A percentile compares a stretch with the other conserved stretches of the same genome.
Evolutionary conservation across 1,139 yeast genomes (phyloP).

Genomic region (Hemisphaericaspora xylofermentans): DNA sequence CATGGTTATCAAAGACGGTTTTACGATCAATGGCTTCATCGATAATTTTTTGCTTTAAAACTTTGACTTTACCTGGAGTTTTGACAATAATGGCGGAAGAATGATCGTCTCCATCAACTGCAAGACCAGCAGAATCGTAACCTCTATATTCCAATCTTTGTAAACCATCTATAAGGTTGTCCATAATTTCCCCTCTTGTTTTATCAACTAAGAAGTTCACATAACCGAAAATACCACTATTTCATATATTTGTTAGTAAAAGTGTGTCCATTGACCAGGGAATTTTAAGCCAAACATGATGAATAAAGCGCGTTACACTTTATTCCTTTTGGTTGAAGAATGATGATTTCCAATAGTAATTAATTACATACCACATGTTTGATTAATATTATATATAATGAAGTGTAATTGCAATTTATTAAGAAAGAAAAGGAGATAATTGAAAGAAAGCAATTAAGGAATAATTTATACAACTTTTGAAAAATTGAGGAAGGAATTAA

Average conservation of each 20-base stretch:
- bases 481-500: too few species aligned
- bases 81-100: constrained; percentile 57
- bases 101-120: constrained; percentile 83
- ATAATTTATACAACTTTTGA: too few species aligned
- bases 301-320: too few species aligned
- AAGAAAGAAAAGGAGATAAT: not conserved
- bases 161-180: constrained; percentile 86
- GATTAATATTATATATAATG: not conserved
- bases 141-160: constrained; percentile 97
- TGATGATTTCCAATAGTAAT: too few species aligned
- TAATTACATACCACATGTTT: constrained; percentile 3
- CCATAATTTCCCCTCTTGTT: constrained; percentile 88
- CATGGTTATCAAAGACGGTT: constrained; percentile 76
- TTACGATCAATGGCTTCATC: constrained; percentile 54
- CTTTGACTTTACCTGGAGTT: constrained; percentile 89
- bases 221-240: constrained; percentile 97
- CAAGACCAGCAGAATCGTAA: constrained; percentile 95
- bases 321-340: too few species aligned
- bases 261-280: not conserved
- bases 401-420: not conserved
- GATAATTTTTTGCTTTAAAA: constrained; percentile 68
- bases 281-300: too few species aligned
- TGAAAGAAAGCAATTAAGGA: not conserved
- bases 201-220: constrained; percentile 92
- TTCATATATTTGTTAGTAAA: constrained; percentile 3